A percentile compares a stretch with the other conserved stretches of the same genome.
Evolutionary conservation across 345 rosid genomes (phyloP).

Genomic region (Chamaenerion angustifolium): DNA sequence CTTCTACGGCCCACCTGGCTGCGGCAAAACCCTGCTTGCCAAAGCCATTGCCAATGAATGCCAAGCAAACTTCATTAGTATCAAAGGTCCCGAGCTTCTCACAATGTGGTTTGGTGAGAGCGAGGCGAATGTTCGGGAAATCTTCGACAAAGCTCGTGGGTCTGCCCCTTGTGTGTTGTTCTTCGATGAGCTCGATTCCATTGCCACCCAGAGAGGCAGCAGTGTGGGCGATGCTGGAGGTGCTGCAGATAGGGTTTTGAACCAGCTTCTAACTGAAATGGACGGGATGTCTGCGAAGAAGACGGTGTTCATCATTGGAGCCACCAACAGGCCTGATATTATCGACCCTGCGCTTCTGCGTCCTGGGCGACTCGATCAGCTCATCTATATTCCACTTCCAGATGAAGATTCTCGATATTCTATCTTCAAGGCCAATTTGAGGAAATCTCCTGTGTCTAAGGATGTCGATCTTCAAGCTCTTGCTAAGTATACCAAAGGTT

Average conservation of each 20-base stretch:
- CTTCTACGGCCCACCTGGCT: slow-evolving; percentile 94
- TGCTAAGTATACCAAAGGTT: slow-evolving; percentile 83
- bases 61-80: no score
- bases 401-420: slow-evolving; percentile 82
- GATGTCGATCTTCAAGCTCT: slow-evolving; percentile 79
- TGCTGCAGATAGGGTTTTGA: slow-evolving; percentile 93
- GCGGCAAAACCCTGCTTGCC: slow-evolving; percentile 90
- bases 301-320: slow-evolving; percentile 92
- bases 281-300: slow-evolving; percentile 99
- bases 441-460: slow-evolving; percentile 82
- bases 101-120: slow-evolving; percentile 99
- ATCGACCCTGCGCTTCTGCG: slow-evolving; percentile 90
- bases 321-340: no score
- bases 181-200: slow-evolving; percentile 92
- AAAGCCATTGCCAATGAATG: slow-evolving; percentile 96
- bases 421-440: slow-evolving; percentile 77
- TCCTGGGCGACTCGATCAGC: slow-evolving; percentile 85
- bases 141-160: slow-evolving; percentile 88
- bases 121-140: slow-evolving; percentile 93
- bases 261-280: slow-evolving; percentile 95
- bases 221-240: slow-evolving; percentile 96
- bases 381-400: slow-evolving; percentile 89
- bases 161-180: slow-evolving; percentile 97
- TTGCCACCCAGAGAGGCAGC: slow-evolving; percentile 96
- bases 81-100: slow-evolving; percentile 93